Percentiles rank a stretch among this genome's conserved stretches.
phyloP scores from a whole-genome alignment of 768 basidiomycete species.

The Macrocybe gigantea region DNA sequence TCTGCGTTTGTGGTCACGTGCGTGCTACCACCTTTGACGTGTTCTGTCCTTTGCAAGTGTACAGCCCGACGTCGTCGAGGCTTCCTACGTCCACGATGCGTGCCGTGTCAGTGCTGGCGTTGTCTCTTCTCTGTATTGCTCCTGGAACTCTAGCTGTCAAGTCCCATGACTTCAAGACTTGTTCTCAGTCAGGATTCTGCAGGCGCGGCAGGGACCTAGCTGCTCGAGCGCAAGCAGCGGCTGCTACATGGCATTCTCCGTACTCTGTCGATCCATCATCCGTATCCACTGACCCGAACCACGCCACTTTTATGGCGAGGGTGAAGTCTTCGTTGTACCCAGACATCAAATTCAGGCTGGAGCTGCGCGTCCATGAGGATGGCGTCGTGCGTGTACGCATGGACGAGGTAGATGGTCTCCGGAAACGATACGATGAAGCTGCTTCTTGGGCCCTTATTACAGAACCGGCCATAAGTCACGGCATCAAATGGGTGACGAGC shows the following conservation, averaged over 20 bases:
- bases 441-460: conserved; percentile 81
- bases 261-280: conserved; percentile 67
- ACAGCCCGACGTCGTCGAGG: neutral
- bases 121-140: conserved; percentile 28
- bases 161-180: conserved; percentile 88
- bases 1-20: too few species aligned
- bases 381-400: conserved; percentile 89
- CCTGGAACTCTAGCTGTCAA: conserved; percentile 51
- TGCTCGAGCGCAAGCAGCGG: conserved; percentile 55
- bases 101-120: conserved; percentile 25
- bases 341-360: conserved; percentile 72
- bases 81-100: conserved; percentile 22
- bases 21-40: too few species aligned
- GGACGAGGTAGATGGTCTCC: conserved; percentile 78
- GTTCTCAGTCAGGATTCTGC: conserved; percentile 93
- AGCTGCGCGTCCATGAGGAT: conserved; percentile 80
- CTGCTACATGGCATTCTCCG: conserved; percentile 72
- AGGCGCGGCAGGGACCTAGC: conserved; percentile 79
- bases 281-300: conserved; percentile 43
- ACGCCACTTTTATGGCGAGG: conserved; percentile 65
- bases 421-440: conserved; percentile 89
- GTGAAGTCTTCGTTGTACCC: conserved; percentile 83
- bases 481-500: conserved; percentile 59
- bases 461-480: conserved; percentile 59
- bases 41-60: too few species aligned